A percentile compares a stretch with the other conserved stretches of the same genome.
Evolutionary conservation across 192 early-diverging fungal species (phyloP).

Genomic region (Anaeromyces robustus): DNA sequence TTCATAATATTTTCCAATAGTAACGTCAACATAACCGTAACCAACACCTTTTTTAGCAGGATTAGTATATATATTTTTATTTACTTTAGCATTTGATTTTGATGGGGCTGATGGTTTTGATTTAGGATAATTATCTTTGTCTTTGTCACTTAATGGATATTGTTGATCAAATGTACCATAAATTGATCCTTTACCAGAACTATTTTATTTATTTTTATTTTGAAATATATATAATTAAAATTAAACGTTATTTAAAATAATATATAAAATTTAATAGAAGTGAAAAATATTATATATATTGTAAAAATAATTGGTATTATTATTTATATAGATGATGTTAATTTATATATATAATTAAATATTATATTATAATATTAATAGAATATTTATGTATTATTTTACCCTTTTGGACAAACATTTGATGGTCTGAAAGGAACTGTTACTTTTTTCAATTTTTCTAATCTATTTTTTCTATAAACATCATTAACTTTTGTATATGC

Average conservation of each 20-base stretch:
- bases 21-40: conserved; percentile 36
- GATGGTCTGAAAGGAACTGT: conserved; percentile 29
- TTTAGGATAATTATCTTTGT: conserved; percentile 11
- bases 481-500: conserved; percentile 31
- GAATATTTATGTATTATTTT: neutral
- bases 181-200: conserved; percentile 29
- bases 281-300: too few relatives aligned
- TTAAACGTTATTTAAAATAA: too few relatives aligned
- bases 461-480: conserved; percentile 21
- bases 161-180: conserved; percentile 41
- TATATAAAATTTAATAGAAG: too few relatives aligned
- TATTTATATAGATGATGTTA: too few relatives aligned
- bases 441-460: conserved; percentile 29
- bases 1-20: conserved; percentile 31
- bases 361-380: neutral
- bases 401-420: conserved; percentile 32
- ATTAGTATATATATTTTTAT: conserved; percentile 27
- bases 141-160: conserved; percentile 17
- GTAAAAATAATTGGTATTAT: too few relatives aligned
- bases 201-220: too few relatives aligned
- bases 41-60: conserved; percentile 35
- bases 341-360: neutral
- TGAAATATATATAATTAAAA: too few relatives aligned
- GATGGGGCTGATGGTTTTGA: conserved; percentile 6
- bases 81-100: conserved; percentile 11